Base-by-base conservation (phyloP, 305 asterid genomes). In the Fraxinus sp. region DNA sequence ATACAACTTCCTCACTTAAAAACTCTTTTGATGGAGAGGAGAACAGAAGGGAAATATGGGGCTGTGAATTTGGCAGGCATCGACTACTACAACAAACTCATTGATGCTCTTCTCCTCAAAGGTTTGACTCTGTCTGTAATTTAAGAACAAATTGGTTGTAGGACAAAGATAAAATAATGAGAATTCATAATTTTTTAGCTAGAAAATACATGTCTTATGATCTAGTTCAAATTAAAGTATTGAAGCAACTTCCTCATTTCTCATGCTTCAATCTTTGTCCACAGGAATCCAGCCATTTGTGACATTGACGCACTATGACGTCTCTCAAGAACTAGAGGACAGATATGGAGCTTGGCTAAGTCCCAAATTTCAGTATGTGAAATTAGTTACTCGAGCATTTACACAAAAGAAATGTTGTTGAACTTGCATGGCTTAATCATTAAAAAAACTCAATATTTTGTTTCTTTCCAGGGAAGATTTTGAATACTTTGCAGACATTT, bases 401-500 rank as follows among this genome's bases (percentile, higher is more conserved):
- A 70, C 75, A 70, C 41, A 9, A 70, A 28, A 13, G 75, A 30
- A 70, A 28, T 14, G 62, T n/a, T n/a, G 20, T 16, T 52, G 62
- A 52, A 52, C 8, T 52, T 16, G 18, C 39, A 30, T 20, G 5
- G 16, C 33, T 5, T 13, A 36, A 16, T 44, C 7, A 26, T 5
- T 11, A 1, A 6, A 26, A 7, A 6, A 66, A 14, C 18, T n/a
- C 18, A 1, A 16, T 16, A 16, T 78, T 68, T 35, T 39, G 39
- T 71, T 70, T 68, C 80, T 75, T 77, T 39, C 28, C 80, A 90
- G 90, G 88, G 76, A 85, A 32, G 92, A 90, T 73, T 90, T 85
- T 30, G 82, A 72, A 24, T 87, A 89, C 66, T 86, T 73, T 10
- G 90, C 91, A 55, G 90, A 89, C 55, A 59, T 86, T 39, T 90